Base-by-base conservation (phyloP, 2,329 filamentous ascomycete genomes). In the Fusarium paranaense region DNA sequence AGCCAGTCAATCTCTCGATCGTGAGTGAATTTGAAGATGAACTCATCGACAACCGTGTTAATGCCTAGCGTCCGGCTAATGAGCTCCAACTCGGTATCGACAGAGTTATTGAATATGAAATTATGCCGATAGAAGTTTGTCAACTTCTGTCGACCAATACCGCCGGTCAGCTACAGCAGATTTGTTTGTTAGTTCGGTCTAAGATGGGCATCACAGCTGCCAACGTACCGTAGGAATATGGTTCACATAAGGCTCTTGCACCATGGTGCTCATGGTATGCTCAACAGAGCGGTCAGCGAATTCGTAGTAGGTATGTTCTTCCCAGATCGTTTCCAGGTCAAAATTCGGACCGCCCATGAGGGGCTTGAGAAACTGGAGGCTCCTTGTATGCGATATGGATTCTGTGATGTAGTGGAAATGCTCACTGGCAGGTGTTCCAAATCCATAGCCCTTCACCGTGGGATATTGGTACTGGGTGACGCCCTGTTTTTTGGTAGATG, bases 231-330 rank as follows among this genome's bases (percentile, higher is more conserved):
- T 94, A 0, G 93, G 91, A 3, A 95, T 86, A 78, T 95, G 92
- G 78, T 95, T 95, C 1, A 95, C 93, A 77, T 95, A 95, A 2
- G 93, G 93, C 79, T 94, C 90, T 56, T 91, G 86, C 2, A 95
- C 92, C 93, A 95, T 95, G 0, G 93, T 95, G n/a, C 86, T 87
- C 93, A 95, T 95, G 0, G 93, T 95, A 72, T 90, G 89, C 70
- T 90, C 90, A 0, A 94, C 92, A 3, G 89, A 90, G 14, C 92
- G 87, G 64, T 91, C 89, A 1, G 82, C 89, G 79, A 96, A 95
- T 79, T 95, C 92, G 74, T 88, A 92, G 54, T 87, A 87, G 0
- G 92, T 93, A 79, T 96, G 93, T 81, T 95, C 92, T 7, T 95
- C 92, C 93, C 93, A 96, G 58, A 95, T 91, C 1, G 87, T 87